A percentile compares a stretch with the other conserved stretches of the same genome.
phyloP scores from a whole-genome alignment of 202 grass and related monocot genomes.

The Dendrocalamus latiflorus region DNA sequence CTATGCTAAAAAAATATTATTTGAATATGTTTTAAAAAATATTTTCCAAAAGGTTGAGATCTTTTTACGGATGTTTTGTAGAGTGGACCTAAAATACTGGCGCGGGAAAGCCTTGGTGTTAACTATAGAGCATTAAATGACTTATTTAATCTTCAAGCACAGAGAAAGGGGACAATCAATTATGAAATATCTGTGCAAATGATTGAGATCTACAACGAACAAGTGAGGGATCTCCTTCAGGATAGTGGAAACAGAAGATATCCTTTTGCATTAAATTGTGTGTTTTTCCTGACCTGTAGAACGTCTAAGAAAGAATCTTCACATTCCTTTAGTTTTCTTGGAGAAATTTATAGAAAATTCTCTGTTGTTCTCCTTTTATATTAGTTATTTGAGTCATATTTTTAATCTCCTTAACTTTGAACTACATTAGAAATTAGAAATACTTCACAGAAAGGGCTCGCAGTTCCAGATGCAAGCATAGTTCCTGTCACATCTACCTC shows the following conservation, averaged over 20 bases:
- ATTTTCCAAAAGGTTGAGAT: background rate
- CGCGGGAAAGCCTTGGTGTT: conserved; percentile 60
- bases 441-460: no score
- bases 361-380: background rate
- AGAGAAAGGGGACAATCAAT: conserved; percentile 66
- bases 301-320: background rate
- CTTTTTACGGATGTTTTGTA: conserved; percentile 33
- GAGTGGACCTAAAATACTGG: conserved; percentile 76
- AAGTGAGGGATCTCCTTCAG: conserved; percentile 93
- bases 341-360: no score
- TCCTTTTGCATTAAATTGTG: conserved; percentile 48
- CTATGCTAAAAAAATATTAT: background rate
- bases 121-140: conserved; percentile 97
- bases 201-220: conserved; percentile 99
- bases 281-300: background rate
- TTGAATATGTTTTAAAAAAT: background rate
- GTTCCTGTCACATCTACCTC: conserved; percentile 64
- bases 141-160: conserved; percentile 66
- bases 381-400: no score
- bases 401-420: no score
- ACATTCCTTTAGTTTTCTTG: conserved; percentile 11
- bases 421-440: no score
- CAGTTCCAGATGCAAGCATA: conserved; percentile 75
- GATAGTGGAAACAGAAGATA: conserved; percentile 77
- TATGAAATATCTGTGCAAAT: conserved; percentile 91